phyloP scores from a whole-genome alignment of 225 moss, liverwort and hornwort genomes.

The Neckera pumila region DNA sequence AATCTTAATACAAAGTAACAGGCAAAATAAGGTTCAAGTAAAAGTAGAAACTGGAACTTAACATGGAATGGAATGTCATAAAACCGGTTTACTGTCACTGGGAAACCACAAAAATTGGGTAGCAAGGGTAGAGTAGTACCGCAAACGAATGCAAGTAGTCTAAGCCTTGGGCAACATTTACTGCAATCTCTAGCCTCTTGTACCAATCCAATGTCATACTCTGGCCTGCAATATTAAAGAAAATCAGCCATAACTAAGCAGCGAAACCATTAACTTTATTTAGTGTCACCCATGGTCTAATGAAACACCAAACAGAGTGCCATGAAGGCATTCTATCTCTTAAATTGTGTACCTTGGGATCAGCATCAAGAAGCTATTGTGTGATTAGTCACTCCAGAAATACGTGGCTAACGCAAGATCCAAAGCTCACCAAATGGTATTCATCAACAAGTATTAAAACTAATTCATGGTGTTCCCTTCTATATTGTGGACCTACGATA shows the following conservation, averaged over 20 bases:
- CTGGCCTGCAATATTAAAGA: background rate
- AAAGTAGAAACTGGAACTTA: background rate
- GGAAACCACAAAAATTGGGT: background rate
- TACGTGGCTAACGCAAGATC: background rate
- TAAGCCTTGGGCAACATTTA: conserved; percentile 38
- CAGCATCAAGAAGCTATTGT: background rate
- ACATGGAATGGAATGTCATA: background rate
- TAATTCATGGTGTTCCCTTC: background rate
- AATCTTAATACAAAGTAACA: background rate
- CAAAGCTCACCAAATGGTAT: background rate
- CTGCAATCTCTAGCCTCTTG: conserved; percentile 48
- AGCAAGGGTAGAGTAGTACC: background rate
- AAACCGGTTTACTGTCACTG: background rate
- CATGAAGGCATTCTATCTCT: background rate
- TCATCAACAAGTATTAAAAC: background rate
- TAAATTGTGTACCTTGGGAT: background rate
- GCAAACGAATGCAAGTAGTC: conserved; percentile 48
- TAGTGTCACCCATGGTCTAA: background rate
- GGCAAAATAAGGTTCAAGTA: background rate
- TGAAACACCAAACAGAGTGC: background rate
- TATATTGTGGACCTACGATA: background rate
- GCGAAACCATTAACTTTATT: background rate
- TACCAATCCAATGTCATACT: conserved; percentile 20
- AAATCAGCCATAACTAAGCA: background rate
- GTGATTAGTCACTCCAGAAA: background rate